These are phyloP conservation scores for Cercophora sp. DNA, from an alignment of 495 filamentous ascomycete species.

Conservation along the genomic window DNA sequence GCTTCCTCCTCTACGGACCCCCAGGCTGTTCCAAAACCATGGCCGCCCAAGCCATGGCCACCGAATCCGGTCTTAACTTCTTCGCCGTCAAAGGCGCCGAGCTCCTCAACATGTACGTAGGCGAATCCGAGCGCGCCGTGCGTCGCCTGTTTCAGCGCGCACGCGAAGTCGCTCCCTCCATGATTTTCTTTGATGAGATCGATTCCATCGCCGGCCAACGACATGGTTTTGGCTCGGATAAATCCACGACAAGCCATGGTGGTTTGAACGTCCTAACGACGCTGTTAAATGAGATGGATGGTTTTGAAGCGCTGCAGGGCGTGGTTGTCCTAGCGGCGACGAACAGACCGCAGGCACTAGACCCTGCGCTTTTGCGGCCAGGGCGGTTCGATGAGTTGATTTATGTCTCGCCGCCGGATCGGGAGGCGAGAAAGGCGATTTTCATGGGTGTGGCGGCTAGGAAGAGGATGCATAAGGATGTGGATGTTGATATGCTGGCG, in stretches of 20 bases:
- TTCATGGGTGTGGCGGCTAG: conserved; percentile 56
- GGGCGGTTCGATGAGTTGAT: conserved; percentile 87
- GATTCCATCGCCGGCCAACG: conserved; percentile 84
- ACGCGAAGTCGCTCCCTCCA: conserved; percentile 77
- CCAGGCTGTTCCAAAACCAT: conserved; percentile 97
- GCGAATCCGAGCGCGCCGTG: conserved; percentile 87
- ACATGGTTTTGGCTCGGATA: conserved; percentile 36
- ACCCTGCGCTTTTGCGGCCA: conserved; percentile 81
- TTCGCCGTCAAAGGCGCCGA: conserved; percentile 96
- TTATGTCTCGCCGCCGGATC: conserved; percentile 82
- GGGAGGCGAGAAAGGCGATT: conserved; percentile 72
- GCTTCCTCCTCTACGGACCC: conserved; percentile 87
- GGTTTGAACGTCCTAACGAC: conserved; percentile 85
- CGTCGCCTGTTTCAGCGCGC: conserved; percentile 87
- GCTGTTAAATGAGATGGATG: conserved; percentile 93
- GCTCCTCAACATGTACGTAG: conserved; percentile 94
- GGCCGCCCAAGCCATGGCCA: conserved; percentile 87
- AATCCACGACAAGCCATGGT: conserved; percentile 10
- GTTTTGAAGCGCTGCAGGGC: conserved; percentile 77
- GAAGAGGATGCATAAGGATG: conserved; percentile 56
- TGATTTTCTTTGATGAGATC: conserved; percentile 99
- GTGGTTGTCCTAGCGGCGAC: conserved; percentile 93
- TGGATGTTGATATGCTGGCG: conserved; percentile 66
- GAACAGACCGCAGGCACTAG: conserved; percentile 83
- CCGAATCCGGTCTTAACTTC: conserved; percentile 88